A percentile compares a stretch with the other conserved stretches of the same genome.
Conservation (phyloP, 305 asterid genomes). For the Fraxinus xanthoxyloides region DNA sequence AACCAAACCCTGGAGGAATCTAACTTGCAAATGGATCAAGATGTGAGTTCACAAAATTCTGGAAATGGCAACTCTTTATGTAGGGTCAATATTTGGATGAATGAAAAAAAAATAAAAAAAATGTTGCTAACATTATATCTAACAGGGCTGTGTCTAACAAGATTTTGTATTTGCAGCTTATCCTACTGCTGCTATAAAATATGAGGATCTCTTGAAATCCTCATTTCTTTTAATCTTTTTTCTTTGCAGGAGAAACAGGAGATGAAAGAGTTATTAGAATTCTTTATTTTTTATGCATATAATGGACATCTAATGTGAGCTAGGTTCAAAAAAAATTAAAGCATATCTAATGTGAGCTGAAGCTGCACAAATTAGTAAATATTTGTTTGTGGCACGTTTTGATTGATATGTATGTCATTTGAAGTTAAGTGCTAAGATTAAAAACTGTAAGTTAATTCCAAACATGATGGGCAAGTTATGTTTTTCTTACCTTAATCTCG, state of each 20-base stretch:
- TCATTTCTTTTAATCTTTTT: background rate
- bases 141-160: slow-evolving; percentile 3
- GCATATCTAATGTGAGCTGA: background rate
- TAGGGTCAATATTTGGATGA: slow-evolving; percentile 6
- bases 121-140: background rate
- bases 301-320: background rate
- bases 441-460: background rate
- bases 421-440: background rate
- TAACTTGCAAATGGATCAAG: slow-evolving; percentile 82
- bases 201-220: background rate
- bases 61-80: background rate
- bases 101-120: background rate
- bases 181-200: background rate
- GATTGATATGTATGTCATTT: background rate
- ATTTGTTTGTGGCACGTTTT: background rate
- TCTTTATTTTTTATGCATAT: background rate
- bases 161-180: background rate
- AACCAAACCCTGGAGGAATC: slow-evolving; percentile 69
- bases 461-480: background rate
- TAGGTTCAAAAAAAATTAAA: background rate
- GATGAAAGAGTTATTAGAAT: background rate
- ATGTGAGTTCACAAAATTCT: slow-evolving; percentile 47
- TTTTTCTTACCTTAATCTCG: background rate
- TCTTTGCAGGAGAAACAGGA: background rate
- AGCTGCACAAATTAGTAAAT: background rate